A percentile compares a stretch with the other conserved stretches of the same genome.
Conservation (phyloP, 495 filamentous ascomycete species). For the Xylaria bambusicola region DNA sequence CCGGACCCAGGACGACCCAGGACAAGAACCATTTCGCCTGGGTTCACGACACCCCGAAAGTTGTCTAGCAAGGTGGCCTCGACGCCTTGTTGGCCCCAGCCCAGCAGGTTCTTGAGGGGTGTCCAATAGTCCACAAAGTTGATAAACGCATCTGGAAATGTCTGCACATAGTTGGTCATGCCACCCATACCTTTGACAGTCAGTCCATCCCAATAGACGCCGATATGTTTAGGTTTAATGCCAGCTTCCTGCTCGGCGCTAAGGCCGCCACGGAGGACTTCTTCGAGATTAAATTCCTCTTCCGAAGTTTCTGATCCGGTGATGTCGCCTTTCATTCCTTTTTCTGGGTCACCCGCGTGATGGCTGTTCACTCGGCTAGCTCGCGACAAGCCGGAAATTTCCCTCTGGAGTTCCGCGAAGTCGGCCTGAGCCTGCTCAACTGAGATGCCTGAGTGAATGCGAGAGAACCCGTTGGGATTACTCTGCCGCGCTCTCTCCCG, state of each 20-base stretch:
- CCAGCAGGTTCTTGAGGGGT: conserved; percentile 59
- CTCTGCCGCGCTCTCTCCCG: conserved; percentile 46
- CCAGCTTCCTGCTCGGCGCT: conserved; percentile 72
- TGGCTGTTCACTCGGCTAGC: conserved; percentile 48
- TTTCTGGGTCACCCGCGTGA: conserved; percentile 40
- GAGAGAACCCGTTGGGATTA: conserved; percentile 56
- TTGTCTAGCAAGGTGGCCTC: conserved; percentile 65
- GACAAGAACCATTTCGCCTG: conserved; percentile 90
- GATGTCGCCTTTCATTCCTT: conserved; percentile 40
- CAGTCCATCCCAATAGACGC: conserved; percentile 77
- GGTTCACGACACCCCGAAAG: conserved; percentile 58
- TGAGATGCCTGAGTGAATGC: conserved; percentile 57
- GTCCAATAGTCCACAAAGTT: conserved; percentile 73
- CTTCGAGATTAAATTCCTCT: conserved; percentile 69
- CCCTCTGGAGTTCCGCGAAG: conserved; percentile 71
- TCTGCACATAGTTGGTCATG: conserved; percentile 73
- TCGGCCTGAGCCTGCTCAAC: conserved; percentile 74
- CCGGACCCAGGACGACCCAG: conserved; percentile 84
- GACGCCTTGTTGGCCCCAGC: conserved; percentile 59
- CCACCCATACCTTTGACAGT: conserved; percentile 79
- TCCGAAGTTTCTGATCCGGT: conserved; percentile 52
- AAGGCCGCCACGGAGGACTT: conserved; percentile 65
- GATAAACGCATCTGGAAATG: conserved; percentile 79
- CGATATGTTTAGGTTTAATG: conserved; percentile 76
- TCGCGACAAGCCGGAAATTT: conserved; percentile 68